A percentile compares a stretch with the other conserved stretches of the same genome.
phyloP scores from a whole-genome alignment of 371 early-diverging fungal genomes.

The Mortierella sp. region DNA sequence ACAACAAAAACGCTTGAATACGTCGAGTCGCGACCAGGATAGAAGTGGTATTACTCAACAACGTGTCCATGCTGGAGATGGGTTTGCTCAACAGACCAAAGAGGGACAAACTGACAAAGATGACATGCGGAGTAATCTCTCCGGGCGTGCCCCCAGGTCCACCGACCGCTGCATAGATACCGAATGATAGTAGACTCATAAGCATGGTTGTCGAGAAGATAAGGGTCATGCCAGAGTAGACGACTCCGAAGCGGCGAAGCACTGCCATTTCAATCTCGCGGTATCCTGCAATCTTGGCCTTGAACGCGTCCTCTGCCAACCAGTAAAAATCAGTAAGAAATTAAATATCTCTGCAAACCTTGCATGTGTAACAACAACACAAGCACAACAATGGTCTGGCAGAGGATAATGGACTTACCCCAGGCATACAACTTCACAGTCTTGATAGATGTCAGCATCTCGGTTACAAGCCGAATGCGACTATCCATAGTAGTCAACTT shows the following conservation, averaged over 20 bases:
- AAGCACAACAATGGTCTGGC: neutral
- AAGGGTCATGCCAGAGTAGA: slow-evolving; percentile 62
- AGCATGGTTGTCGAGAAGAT: slow-evolving; percentile 52
- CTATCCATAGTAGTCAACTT: slow-evolving; percentile 58
- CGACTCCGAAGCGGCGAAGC: slow-evolving; percentile 28
- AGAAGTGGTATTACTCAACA: slow-evolving; percentile 27
- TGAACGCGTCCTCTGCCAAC: slow-evolving; percentile 61
- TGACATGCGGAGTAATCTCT: slow-evolving; percentile 75
- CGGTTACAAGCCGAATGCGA: slow-evolving; percentile 58
- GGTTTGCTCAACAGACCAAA: slow-evolving; percentile 95
- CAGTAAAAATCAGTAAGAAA: neutral
- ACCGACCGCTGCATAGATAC: slow-evolving; percentile 85
- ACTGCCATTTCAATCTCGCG: slow-evolving; percentile 30
- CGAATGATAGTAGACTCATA: slow-evolving; percentile 84
- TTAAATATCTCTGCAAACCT: slow-evolving; percentile 51
- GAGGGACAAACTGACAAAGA: slow-evolving; percentile 91
- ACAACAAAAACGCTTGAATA: slow-evolving; percentile 41
- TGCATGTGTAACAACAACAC: slow-evolving; percentile 53
- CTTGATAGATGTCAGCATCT: slow-evolving; percentile 58
- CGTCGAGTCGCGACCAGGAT: slow-evolving; percentile 39
- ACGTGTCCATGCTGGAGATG: slow-evolving; percentile 62
- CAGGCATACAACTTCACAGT: slow-evolving; percentile 63
- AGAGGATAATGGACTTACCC: slow-evolving; percentile 59
- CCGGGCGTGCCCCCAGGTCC: slow-evolving; percentile 73
- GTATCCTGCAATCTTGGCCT: slow-evolving; percentile 36